These are phyloP conservation scores for Aphanomyces cochlioides DNA, from an alignment of 352 stramenopile species.

Conservation along the genomic window DNA sequence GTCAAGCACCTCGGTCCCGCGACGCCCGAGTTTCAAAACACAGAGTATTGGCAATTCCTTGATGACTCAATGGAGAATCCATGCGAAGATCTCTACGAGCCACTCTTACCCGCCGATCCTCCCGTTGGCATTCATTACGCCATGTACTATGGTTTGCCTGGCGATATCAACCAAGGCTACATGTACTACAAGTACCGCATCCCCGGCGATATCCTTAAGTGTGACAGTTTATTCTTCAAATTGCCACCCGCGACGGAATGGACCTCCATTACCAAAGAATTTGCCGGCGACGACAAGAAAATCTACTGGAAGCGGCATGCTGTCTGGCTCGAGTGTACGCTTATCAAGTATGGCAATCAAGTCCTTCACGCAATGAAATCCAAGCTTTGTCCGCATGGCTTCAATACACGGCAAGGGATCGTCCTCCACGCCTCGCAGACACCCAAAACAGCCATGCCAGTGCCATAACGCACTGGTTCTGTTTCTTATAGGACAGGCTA, in stretches of 20 bases:
- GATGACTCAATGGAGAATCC: conserved; percentile 24
- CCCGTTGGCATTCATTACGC: conserved; percentile 22
- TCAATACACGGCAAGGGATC: conserved; percentile 26
- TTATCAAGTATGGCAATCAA: conserved; percentile 31
- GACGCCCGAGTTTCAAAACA: conserved; percentile 2
- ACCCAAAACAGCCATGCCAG: neutral
- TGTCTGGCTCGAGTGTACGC: conserved; percentile 32
- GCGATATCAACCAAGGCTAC: conserved; percentile 21
- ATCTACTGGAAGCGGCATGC: conserved; percentile 27
- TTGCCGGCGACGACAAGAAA: neutral
- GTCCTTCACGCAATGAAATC: conserved; percentile 26
- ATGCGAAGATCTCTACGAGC: conserved; percentile 29
- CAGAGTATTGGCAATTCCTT: conserved; percentile 22
- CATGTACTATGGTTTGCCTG: conserved; percentile 16
- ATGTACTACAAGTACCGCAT: conserved; percentile 32
- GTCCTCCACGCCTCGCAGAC: neutral
- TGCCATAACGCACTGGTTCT: neutral
- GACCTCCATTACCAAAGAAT: neutral
- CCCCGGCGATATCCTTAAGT: conserved; percentile 24
- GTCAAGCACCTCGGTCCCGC: conserved; percentile 20
- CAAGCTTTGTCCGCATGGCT: conserved; percentile 27
- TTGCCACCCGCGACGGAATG: conserved; percentile 27
- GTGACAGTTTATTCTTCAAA: conserved; percentile 25
- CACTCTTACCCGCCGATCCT: conserved; percentile 11
- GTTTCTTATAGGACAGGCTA: too few relatives aligned